Percentiles rank a stretch among this genome's conserved stretches.
Evolutionary conservation across 2,329 filamentous ascomycete species (phyloP).

Genomic region (Didymella arachidicola): DNA sequence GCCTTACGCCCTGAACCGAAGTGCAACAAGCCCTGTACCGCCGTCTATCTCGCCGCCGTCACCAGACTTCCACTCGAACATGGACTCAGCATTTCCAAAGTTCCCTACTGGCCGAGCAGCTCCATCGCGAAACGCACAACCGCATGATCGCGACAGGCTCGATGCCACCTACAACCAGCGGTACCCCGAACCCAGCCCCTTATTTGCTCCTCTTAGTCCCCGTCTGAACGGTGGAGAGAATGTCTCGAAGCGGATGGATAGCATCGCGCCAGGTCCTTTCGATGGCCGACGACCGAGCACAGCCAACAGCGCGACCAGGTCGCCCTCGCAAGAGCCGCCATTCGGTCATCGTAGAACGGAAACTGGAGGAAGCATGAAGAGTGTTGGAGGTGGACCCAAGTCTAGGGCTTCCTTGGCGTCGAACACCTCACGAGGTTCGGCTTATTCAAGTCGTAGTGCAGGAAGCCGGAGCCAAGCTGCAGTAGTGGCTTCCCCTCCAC

Average conservation of each 20-base stretch:
- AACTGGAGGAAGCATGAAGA: conserved; percentile 46
- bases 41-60: conserved; percentile 46
- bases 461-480: conserved; percentile 31
- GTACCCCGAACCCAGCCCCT: conserved; percentile 46
- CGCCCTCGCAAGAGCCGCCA: conserved; percentile 32
- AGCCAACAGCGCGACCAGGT: conserved; percentile 43
- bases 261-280: conserved; percentile 72
- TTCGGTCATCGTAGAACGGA: conserved; percentile 46
- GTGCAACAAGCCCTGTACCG: conserved; percentile 45
- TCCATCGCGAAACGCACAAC: conserved; percentile 34
- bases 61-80: conserved; percentile 42
- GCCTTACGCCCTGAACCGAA: conserved; percentile 45
- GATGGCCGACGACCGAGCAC: conserved; percentile 53
- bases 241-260: conserved; percentile 69
- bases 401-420: conserved; percentile 42
- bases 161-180: conserved; percentile 37
- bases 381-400: conserved; percentile 38
- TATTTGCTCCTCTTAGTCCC: conserved; percentile 61
- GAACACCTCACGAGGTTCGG: conserved; percentile 41
- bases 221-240: conserved; percentile 51
- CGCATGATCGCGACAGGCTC: conserved; percentile 33
- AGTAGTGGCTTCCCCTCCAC: conserved; percentile 27
- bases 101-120: conserved; percentile 56
- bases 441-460: conserved; percentile 39
- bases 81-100: conserved; percentile 63